phyloP scores from a whole-genome alignment of 2,329 filamentous ascomycete genomes.

The Xylariaceae sp. region DNA sequence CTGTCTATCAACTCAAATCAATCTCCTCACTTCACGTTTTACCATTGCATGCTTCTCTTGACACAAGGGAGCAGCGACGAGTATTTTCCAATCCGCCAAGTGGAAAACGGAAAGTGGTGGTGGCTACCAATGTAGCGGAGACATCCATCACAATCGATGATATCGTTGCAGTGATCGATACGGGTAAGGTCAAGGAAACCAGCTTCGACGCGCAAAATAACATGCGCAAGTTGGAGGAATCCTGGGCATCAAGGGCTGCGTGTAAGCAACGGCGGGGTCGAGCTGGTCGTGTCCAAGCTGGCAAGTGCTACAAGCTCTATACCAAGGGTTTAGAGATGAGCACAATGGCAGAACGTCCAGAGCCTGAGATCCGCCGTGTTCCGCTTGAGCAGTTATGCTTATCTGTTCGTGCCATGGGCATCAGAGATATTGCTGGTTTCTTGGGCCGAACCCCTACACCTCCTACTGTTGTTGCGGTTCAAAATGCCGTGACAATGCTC shows the following conservation, averaged over 20 bases:
- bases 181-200: slow-evolving; percentile 92
- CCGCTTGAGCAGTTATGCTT: slow-evolving; percentile 92
- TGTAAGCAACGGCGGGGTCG: slow-evolving; percentile 92
- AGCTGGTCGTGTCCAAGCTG: slow-evolving; percentile 87
- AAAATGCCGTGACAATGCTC: slow-evolving; percentile 76
- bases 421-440: slow-evolving; percentile 75
- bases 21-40: slow-evolving; percentile 67
- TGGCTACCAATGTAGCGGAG: slow-evolving; percentile 94
- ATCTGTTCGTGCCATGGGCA: slow-evolving; percentile 92
- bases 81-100: slow-evolving; percentile 75
- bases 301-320: slow-evolving; percentile 92
- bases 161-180: slow-evolving; percentile 93
- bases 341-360: slow-evolving; percentile 82
- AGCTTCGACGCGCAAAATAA: slow-evolving; percentile 89
- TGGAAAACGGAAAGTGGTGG: slow-evolving; percentile 86
- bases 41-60: slow-evolving; percentile 86
- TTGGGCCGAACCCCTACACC: slow-evolving; percentile 84
- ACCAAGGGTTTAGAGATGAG: slow-evolving; percentile 80
- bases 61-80: slow-evolving; percentile 79
- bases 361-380: slow-evolving; percentile 90
- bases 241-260: slow-evolving; percentile 89
- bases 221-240: slow-evolving; percentile 90
- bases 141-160: slow-evolving; percentile 99
- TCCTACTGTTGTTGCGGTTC: slow-evolving; percentile 78
- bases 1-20: slow-evolving; percentile 63